phyloP scores from a whole-genome alignment of 768 basidiomycete genomes.

The Xerocomellus chrysenteron region DNA sequence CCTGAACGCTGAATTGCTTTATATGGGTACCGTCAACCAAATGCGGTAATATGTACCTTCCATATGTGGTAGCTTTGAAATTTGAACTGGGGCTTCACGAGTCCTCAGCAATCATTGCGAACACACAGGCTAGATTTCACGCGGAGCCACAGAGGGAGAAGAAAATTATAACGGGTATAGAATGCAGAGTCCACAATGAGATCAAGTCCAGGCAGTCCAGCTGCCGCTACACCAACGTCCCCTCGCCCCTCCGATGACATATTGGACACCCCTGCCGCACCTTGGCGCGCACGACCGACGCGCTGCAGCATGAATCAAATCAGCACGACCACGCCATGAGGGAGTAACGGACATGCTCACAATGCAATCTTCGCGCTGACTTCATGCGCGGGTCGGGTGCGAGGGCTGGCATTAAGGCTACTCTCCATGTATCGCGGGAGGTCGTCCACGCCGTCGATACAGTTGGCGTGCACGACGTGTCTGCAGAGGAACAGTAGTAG shows the following conservation, averaged over 20 bases:
- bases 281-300: constrained; percentile 65
- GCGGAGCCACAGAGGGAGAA: not conserved
- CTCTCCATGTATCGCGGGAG: constrained; percentile 63
- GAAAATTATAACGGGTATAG: constrained; percentile 10
- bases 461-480: constrained; percentile 81
- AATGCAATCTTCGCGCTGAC: constrained; percentile 77
- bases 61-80: not conserved
- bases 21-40: not conserved
- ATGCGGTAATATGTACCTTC: not conserved
- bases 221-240: constrained; percentile 16
- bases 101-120: not conserved
- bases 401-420: constrained; percentile 40
- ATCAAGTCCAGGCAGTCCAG: constrained; percentile 3
- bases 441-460: constrained; percentile 64
- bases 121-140: not conserved
- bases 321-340: not conserved
- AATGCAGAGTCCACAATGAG: constrained; percentile 10
- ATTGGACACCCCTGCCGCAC: constrained; percentile 75
- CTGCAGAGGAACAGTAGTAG: constrained; percentile 81
- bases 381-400: constrained; percentile 39
- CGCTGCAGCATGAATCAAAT: constrained; percentile 39
- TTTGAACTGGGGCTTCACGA: no score
- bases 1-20: not conserved
- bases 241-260: constrained; percentile 62
- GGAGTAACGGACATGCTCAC: constrained; percentile 40